Evolutionary conservation across 2,329 filamentous ascomycete species (phyloP), one percentile per base, ranked within the genome.

Genomic region (Neopestalotiopsis rosae): DNA sequence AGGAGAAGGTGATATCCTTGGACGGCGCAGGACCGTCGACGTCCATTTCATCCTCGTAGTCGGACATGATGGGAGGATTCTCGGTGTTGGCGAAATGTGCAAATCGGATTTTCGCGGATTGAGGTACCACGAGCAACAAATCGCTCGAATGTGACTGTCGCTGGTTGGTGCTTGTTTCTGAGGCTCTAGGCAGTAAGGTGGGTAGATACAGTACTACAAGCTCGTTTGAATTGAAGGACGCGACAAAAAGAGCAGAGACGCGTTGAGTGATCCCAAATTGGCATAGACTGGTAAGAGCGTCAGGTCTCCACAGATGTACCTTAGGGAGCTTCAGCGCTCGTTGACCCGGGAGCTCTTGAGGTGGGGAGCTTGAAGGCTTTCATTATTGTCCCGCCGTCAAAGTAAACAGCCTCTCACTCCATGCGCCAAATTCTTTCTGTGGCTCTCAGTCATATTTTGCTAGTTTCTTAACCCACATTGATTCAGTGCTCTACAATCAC

Each of bases 1-100:
- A 92, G 68, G 90, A 92, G 82, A 98, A 98, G 68, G 79, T 81
- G 69, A 89, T 80, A 74, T 87, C 85, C 69, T 83, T 84, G 71
- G 82, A 82, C 49, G 79, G 74, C 34, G 80, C 77, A 30, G 85
- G 83, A 72, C 78, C 84, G 74, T 90, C 88, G 49, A 90, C 81
- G 73, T 90, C 88, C 88, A 90, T 90, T 68, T 88, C 87, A 73
- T 90, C 87, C 70, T 86, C 88, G 69, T 83, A 86, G 74, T 90
- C 88, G 0, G 88, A 90, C 88, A 90, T 90, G 30, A 34, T 42
- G 59, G 34, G 10, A 24, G 20, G 24, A 9, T 7, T 59, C 9
- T n/a, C 13, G 24, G 30, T 14, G 24, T 14, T 56, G 49, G 5
- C 49, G 3, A 30, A 14, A 30, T 32, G 13, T 17, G 13, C 12